Evolutionary conservation across 768 basidiomycete species (phyloP).

Genomic region (Clathrus columnatus): DNA sequence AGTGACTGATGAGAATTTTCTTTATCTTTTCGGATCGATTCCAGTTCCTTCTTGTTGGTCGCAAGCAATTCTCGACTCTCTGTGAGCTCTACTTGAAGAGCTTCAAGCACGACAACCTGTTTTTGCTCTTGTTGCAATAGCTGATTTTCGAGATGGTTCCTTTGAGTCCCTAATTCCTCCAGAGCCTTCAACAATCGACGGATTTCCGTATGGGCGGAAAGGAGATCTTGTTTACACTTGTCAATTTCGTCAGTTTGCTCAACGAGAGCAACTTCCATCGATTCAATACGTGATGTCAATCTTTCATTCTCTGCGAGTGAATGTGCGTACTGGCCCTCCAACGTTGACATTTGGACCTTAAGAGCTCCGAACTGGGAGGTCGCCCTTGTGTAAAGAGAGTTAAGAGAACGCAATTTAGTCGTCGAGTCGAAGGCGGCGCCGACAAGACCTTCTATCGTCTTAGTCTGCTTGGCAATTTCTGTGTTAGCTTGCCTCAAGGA

Average conservation of each 20-base stretch:
- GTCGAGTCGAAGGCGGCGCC: constrained; percentile 31
- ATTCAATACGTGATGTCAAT: constrained; percentile 25
- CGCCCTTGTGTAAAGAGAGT: constrained; percentile 26
- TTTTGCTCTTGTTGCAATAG: neutral
- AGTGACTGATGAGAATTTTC: neutral
- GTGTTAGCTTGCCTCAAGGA: constrained; percentile 2
- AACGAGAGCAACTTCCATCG: constrained; percentile 11
- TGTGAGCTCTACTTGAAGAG: neutral
- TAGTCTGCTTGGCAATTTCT: constrained; percentile 9
- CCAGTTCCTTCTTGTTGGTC: too few relatives aligned
- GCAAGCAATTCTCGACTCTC: neutral
- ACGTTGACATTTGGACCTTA: constrained; percentile 25
- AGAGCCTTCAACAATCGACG: constrained; percentile 1
- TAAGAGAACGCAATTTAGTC: constrained; percentile 24
- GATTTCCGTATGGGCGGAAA: constrained; percentile 11
- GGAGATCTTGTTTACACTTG: constrained; percentile 12
- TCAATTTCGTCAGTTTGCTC: constrained; percentile 16
- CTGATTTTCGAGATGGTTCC: neutral
- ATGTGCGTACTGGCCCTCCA: constrained; percentile 27
- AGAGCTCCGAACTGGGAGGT: constrained; percentile 24
- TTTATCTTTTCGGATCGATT: neutral
- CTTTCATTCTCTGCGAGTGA: constrained; percentile 25
- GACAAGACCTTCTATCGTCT: constrained; percentile 30
- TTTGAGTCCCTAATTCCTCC: constrained; percentile 14
- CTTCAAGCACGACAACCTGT: neutral